phyloP scores from a whole-genome alignment of 1,284 basidiomycete species.

The Microbotryum saponariae region DNA sequence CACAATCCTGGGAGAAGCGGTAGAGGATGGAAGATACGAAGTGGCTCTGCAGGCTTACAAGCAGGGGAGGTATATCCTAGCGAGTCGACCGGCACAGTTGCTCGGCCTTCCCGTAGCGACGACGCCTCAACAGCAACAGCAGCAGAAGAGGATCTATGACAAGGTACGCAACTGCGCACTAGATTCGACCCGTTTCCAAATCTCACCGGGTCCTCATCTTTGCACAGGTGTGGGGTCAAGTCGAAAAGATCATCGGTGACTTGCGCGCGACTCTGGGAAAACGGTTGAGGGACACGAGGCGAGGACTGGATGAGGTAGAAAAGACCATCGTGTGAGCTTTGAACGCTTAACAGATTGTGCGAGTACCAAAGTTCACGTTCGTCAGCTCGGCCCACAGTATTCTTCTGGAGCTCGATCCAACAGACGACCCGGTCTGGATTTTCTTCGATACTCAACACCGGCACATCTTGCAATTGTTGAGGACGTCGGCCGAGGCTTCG shows the following conservation, averaged over 20 bases:
- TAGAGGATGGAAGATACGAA: slow-evolving; percentile 86
- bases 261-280: slow-evolving; percentile 72
- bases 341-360: neutral
- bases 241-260: slow-evolving; percentile 89
- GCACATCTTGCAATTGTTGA: slow-evolving; percentile 73
- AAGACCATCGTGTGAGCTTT: slow-evolving; percentile 82
- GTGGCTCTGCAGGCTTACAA: slow-evolving; percentile 92
- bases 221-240: slow-evolving; percentile 70
- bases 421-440: slow-evolving; percentile 82
- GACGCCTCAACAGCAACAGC: slow-evolving; percentile 38
- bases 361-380: no score
- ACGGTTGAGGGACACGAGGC: slow-evolving; percentile 66
- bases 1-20: slow-evolving; percentile 78
- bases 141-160: slow-evolving; percentile 81
- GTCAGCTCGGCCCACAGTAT: slow-evolving; percentile 50
- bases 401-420: slow-evolving; percentile 68
- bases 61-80: slow-evolving; percentile 86
- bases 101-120: slow-evolving; percentile 52
- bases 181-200: neutral
- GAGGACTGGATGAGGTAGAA: slow-evolving; percentile 87
- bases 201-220: neutral
- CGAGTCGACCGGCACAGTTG: slow-evolving; percentile 75
- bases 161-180: slow-evolving; percentile 45
- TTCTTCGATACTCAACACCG: slow-evolving; percentile 91
- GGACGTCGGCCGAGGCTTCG: slow-evolving; percentile 56